Evolutionary conservation across 805 yeast genomes (phyloP), one percentile per base, ranked within the genome.

Genomic region (Candida caryicola): DNA sequence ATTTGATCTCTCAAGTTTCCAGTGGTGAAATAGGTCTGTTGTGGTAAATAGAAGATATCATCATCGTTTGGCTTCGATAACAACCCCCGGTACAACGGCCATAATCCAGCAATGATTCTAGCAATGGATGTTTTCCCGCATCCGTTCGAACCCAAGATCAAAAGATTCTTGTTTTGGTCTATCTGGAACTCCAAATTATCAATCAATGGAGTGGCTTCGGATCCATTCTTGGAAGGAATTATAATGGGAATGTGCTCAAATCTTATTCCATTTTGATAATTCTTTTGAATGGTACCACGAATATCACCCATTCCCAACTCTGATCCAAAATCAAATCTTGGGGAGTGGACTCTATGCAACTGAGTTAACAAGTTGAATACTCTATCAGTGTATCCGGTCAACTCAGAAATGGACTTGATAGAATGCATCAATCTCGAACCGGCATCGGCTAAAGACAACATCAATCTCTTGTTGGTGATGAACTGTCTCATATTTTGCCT

Each of bases 391-490:
- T 85, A 84, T 9, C 97, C 96, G 1, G 95, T 85, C 38, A 90
- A 73, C 58, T 82, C 90, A n/a, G 93, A 84, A 16, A 90, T 75
- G 60, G 89, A 96, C 59, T 90, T 90, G 49, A 89, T 85, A 2
- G 97, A 88, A 60, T 87, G 88, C 96, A 90, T 89, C 64, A 90
- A 74, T 49, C 96, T 73, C 10, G 95, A 84, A 4, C 97, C 97
- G 0, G 98, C 96, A 64, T 90, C 98, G 4, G 96, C 95, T 57
- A 90, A 73, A 3, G 93, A 83, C 47, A 90, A 73, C 85, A 90
- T 82, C 46, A 90, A 72, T 54, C 98, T 75, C 65, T 90, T 90
- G 69, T 90, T 90, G 38, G 87, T 89, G 51, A 90, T 82, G 51
- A 89, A 90, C 49, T 85, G 88, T 51, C 87, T 82, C 87, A 90